phyloP scores from a whole-genome alignment of 106 monocot genomes.

The Dendrobium catenatum region DNA sequence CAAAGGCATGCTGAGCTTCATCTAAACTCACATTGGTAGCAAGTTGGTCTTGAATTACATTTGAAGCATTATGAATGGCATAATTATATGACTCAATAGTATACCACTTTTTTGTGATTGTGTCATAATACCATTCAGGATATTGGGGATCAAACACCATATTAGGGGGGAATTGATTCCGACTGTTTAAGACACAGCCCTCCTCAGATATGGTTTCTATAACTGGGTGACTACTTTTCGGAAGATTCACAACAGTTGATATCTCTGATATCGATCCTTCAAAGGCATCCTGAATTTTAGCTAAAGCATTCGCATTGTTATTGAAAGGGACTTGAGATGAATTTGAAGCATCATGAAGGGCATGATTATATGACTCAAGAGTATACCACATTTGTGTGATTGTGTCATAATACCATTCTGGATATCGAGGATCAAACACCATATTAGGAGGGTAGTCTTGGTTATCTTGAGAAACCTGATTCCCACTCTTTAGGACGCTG shows the following conservation, averaged over 20 bases:
- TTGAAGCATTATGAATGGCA: conserved; percentile 16
- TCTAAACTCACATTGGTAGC: conserved; percentile 7
- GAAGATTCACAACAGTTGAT: conserved; percentile 39
- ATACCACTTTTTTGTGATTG: conserved; percentile 72
- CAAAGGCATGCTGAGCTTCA: conserved; percentile 1
- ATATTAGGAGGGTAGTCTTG: conserved; percentile 82
- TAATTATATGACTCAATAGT: conserved; percentile 71
- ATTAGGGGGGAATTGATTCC: conserved; percentile 67
- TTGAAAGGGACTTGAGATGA: conserved; percentile 15
- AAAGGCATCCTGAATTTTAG: conserved; percentile 1
- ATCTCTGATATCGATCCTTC: conserved; percentile 12
- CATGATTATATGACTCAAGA: conserved; percentile 66
- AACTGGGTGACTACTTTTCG: conserved; percentile 21
- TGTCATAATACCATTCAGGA: conserved; percentile 93
- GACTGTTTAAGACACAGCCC: conserved; percentile 15
- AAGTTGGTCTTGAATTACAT: conserved; percentile 14
- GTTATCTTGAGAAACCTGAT: conserved; percentile 27
- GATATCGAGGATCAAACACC: conserved; percentile 93
- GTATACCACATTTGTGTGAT: conserved; percentile 76
- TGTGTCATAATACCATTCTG: conserved; percentile 90
- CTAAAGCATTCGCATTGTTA: conserved; percentile 7
- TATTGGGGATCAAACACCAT: conserved; percentile 97
- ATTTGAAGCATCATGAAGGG: conserved; percentile 14
- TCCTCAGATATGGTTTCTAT: conserved; percentile 53
- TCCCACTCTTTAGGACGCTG: conserved; percentile 20